These are phyloP conservation scores for Solanum rostratum DNA, from an alignment of 257 asterid species.

Conservation along the genomic window DNA sequence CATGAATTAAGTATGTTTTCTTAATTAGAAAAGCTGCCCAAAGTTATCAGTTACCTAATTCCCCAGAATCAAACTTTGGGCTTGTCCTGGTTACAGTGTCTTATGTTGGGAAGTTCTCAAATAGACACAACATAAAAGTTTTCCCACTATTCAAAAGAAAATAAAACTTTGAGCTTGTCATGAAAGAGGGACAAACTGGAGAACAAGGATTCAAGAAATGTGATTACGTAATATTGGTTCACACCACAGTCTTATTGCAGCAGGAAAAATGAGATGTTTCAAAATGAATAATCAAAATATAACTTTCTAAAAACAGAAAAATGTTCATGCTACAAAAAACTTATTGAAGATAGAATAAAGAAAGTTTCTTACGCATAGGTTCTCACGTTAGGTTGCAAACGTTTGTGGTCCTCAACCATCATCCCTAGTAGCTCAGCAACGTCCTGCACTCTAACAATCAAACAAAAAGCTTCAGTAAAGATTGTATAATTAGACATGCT, in stretches of 20 bases:
- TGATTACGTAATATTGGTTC: background rate
- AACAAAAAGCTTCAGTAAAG: conserved; percentile 9
- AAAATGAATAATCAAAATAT: background rate
- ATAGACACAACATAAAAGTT: background rate
- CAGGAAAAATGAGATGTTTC: background rate
- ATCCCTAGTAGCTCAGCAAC: conserved; percentile 97
- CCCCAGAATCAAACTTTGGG: conserved; percentile 1
- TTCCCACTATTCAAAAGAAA: background rate
- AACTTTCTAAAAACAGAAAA: background rate
- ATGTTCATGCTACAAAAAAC: background rate
- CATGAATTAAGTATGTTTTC: background rate
- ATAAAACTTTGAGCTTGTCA: background rate
- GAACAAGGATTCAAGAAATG: background rate
- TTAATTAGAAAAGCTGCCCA: background rate
- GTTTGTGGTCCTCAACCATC: conserved; percentile 96
- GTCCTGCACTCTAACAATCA: conserved; percentile 78
- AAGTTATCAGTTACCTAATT: background rate
- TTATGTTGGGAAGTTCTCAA: background rate
- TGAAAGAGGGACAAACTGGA: background rate
- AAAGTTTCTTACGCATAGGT: conserved; percentile 85
- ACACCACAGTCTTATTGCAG: background rate
- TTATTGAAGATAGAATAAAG: background rate
- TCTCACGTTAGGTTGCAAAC: conserved; percentile 95
- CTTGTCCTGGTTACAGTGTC: background rate
- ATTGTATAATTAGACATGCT: background rate